Conservation (phyloP, 345 rosid species). For the Crucihimalaya himalaica region DNA sequence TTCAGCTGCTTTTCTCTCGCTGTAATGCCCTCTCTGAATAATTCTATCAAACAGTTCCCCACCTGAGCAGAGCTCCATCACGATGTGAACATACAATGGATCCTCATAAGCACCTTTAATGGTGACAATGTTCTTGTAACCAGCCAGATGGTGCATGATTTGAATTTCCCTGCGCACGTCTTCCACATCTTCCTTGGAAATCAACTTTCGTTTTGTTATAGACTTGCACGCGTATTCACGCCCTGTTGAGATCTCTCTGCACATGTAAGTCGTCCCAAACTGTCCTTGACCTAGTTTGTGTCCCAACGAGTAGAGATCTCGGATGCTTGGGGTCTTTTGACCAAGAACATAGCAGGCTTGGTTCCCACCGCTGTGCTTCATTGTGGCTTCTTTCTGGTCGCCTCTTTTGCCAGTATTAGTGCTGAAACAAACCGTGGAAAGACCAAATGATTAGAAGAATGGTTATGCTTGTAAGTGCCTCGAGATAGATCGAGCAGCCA, state of each 20-base stretch:
- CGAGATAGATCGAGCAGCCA: constrained; percentile 63
- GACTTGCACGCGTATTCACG: constrained; percentile 95
- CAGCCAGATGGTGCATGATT: constrained; percentile 99
- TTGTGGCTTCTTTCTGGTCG: constrained; percentile 47
- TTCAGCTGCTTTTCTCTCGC: constrained; percentile 94
- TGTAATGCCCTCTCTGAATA: constrained; percentile 96
- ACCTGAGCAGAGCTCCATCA: constrained; percentile 96
- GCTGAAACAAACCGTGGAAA: constrained; percentile 48
- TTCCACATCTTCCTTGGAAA: constrained; percentile 92
- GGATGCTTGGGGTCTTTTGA: constrained; percentile 81
- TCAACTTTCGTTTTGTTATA: constrained; percentile 89
- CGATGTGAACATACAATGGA: constrained; percentile 77
- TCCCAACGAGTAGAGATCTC: constrained; percentile 80
- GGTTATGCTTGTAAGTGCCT: constrained; percentile 49
- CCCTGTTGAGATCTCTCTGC: constrained; percentile 67
- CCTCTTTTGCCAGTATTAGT: constrained; percentile 43
- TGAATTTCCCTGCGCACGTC: constrained; percentile 96
- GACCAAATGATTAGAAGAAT: constrained; percentile 45
- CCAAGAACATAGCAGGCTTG: constrained; percentile 81
- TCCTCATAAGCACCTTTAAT: constrained; percentile 98
- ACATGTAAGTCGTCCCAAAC: constrained; percentile 89
- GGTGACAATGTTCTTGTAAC: constrained; percentile 88
- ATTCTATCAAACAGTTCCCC: constrained; percentile 97
- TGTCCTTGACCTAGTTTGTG: constrained; percentile 96
- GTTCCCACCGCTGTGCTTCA: constrained; percentile 72